These are phyloP conservation scores for Stereocaulon alpinum DNA, from an alignment of 495 filamentous ascomycete genomes.

Conservation along the genomic window DNA sequence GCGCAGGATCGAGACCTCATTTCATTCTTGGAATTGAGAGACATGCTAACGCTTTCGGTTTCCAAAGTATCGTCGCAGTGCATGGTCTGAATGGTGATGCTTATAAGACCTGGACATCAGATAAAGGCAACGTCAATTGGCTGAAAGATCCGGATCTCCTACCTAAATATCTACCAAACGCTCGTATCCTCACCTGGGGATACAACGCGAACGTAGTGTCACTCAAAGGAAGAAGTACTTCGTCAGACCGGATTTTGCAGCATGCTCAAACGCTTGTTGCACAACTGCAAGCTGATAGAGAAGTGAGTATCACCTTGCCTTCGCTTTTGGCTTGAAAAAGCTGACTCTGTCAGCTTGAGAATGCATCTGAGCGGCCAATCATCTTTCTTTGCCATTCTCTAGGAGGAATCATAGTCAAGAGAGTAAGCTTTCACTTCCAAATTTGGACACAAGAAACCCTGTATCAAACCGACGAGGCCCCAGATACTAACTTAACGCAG, in stretches of 20 bases:
- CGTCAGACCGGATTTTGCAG: constrained; percentile 24
- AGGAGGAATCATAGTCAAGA: constrained; percentile 23
- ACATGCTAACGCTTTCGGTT: not conserved
- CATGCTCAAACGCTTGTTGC: constrained; percentile 29
- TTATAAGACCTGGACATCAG: constrained; percentile 25
- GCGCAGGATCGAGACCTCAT: no score
- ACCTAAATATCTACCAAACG: constrained; percentile 22
- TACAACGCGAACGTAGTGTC: constrained; percentile 26
- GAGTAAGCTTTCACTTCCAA: constrained; percentile 10
- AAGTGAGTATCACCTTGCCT: not conserved
- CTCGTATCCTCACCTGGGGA: constrained; percentile 25
- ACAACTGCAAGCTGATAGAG: constrained; percentile 20
- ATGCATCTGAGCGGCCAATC: constrained; percentile 13
- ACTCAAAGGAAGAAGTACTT: constrained; percentile 18
- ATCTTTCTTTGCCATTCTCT: constrained; percentile 22
- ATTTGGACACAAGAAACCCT: no score
- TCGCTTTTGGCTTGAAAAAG: constrained; percentile 26
- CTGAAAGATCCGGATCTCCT: constrained; percentile 23
- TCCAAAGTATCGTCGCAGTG: constrained; percentile 31
- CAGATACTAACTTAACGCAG: constrained; percentile 6
- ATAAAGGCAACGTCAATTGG: constrained; percentile 21
- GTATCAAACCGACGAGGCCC: not conserved
- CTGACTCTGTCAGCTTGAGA: constrained; percentile 19
- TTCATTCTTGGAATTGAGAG: not conserved
- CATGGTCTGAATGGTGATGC: constrained; percentile 35